A percentile compares a stretch with the other conserved stretches of the same genome.
These are phyloP conservation scores for Mycena metata DNA, from an alignment of 768 basidiomycete genomes.

Conservation along the genomic window DNA sequence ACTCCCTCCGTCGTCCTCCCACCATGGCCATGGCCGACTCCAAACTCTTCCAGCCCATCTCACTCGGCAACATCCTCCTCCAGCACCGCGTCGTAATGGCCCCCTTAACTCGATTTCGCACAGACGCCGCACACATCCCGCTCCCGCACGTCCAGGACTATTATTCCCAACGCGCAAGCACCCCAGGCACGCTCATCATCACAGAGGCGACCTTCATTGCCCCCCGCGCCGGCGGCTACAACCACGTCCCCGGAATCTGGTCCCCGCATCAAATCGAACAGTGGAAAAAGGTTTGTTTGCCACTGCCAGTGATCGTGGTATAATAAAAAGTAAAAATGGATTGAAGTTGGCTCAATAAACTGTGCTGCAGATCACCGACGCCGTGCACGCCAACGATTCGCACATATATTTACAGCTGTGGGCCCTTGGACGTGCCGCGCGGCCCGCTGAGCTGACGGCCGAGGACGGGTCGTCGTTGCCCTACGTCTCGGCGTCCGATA, in stretches of 20 bases:
- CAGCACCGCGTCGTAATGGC: constrained; percentile 68
- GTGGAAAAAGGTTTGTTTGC: constrained; percentile 67
- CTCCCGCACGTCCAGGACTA: constrained; percentile 56
- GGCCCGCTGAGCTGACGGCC: constrained; percentile 48
- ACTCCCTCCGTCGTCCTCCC: not conserved
- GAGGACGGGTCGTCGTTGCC: constrained; percentile 49
- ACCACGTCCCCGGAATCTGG: constrained; percentile 74
- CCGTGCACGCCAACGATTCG: constrained; percentile 65
- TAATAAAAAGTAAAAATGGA: not conserved
- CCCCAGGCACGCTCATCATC: constrained; percentile 68
- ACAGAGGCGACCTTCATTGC: constrained; percentile 71
- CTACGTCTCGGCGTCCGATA: constrained; percentile 52
- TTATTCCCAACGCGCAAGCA: constrained; percentile 61
- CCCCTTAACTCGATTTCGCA: constrained; percentile 61
- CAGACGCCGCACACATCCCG: constrained; percentile 29
- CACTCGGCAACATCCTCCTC: constrained; percentile 57
- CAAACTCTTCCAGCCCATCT: constrained; percentile 62
- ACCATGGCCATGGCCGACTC: constrained; percentile 26
- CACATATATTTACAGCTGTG: constrained; percentile 70
- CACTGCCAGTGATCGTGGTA: constrained; percentile 42
- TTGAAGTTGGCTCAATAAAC: not conserved
- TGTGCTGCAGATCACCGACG: constrained; percentile 64
- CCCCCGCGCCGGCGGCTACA: constrained; percentile 60
- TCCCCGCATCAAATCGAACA: constrained; percentile 67
- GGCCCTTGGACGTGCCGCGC: constrained; percentile 64